Conservation (phyloP, 768 basidiomycete genomes). For the Kwoniella sp. region DNA sequence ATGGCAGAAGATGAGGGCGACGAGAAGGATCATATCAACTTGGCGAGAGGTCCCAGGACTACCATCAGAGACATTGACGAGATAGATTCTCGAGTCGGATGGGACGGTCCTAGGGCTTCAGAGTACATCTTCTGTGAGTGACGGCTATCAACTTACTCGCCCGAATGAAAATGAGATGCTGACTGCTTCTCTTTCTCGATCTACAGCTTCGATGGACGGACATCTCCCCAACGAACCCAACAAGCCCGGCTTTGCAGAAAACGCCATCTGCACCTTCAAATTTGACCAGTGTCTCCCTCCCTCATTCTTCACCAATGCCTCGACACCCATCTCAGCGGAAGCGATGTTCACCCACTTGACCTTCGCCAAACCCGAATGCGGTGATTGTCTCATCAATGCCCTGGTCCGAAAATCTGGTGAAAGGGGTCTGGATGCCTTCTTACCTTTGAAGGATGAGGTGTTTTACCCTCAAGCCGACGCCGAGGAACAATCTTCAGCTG, state of each 20-base stretch:
- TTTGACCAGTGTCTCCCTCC: conserved; percentile 34
- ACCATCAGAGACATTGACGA: conserved; percentile 36
- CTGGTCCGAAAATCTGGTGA: conserved; percentile 44
- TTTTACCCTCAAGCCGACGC: conserved; percentile 10
- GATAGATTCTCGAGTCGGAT: conserved; percentile 24
- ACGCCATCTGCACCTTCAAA: conserved; percentile 25
- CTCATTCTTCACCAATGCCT: conserved; percentile 27
- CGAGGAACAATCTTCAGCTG: not conserved
- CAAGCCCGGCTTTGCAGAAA: not conserved
- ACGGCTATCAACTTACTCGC: not conserved
- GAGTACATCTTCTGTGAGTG: conserved; percentile 42
- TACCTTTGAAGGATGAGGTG: conserved; percentile 30
- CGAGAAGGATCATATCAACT: conserved; percentile 5
- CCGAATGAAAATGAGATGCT: not conserved
- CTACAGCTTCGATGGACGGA: conserved; percentile 51
- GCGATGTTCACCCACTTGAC: conserved; percentile 49
- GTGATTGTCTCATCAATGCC: conserved; percentile 52
- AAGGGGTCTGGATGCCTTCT: conserved; percentile 44
- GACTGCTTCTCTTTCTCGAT: conserved; percentile 2
- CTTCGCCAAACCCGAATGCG: conserved; percentile 48
- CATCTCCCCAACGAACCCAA: conserved; percentile 32
- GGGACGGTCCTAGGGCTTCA: conserved; percentile 36
- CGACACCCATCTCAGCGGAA: conserved; percentile 15
- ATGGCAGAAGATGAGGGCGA: conserved; percentile 7
- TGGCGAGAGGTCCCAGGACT: conserved; percentile 17